Evolutionary conservation across 139 green algal genomes (phyloP), one percentile per base, ranked within the genome.

Genomic region (Picochlorum sp.): DNA sequence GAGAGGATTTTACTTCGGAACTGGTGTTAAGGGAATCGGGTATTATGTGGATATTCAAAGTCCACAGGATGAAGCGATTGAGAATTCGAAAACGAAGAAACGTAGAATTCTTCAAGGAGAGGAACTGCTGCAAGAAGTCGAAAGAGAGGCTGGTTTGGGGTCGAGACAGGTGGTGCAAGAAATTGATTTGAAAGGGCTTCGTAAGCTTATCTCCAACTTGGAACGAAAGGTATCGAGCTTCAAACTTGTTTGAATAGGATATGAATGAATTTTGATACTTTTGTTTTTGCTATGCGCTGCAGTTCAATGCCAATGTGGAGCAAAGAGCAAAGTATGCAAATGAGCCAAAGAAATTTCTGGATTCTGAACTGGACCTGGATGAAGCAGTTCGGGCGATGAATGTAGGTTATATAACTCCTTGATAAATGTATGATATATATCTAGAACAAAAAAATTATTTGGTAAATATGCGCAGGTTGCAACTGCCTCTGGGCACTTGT

Each of bases 321-420:
- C 63, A 76, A 57, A 84, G 89, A 32, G 77, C 84, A 55, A 89
- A 89, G 75, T 80, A 94, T 65, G 58, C 78, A 3, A 83, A 96
- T 32, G 49, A 88, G 44, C 91, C 91, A 1, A 76, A 89, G 39
- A 81, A 79, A 47, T 98, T 98, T 68, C 73, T 98, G 62, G 90
- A 97, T 1, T 88, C 70, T 13, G 92, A 98, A 77, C 64, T 97
- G 20, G 90, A 97, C 32, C 75, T 98, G 35, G 89, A 97, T 65
- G 76, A 91, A 50, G 66, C 75, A 9, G 69, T 92, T 25, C 78
- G 80, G 50, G 60, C 67, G 28, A 62, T 91, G 39, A 47, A 47
- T 47, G 39, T 47, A 20, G 39, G 47, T 33, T 80, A 57, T 64
- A 76, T 73, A 58, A 18, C n/a, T 57, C 7, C 35, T 20, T 35